phyloP scores from a whole-genome alignment of 176 grass and related monocot genomes.

The Oryza coarctata region DNA sequence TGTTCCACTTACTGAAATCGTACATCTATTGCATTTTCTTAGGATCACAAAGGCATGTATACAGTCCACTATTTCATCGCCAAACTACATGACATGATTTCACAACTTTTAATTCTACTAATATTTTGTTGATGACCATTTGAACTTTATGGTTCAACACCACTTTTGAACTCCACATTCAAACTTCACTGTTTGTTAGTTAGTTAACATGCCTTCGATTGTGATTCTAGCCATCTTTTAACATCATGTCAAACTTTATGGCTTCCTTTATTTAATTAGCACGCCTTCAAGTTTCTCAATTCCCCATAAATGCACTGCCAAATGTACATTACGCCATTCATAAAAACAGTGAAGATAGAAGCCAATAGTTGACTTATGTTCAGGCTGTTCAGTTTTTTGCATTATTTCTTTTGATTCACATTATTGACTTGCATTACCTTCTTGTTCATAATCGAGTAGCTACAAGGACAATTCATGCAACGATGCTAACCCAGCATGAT shows the following conservation, averaged over 20 bases:
- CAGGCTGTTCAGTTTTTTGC: neutral
- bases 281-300: neutral
- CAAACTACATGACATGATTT: neutral
- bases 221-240: neutral
- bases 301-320: neutral
- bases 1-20: neutral
- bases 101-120: neutral
- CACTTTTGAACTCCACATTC: neutral
- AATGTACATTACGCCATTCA: neutral
- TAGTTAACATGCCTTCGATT: neutral
- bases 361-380: neutral
- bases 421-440: neutral
- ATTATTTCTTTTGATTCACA: neutral
- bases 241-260: neutral
- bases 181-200: neutral
- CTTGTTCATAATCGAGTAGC: neutral
- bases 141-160: neutral
- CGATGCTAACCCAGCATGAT: slow-evolving; percentile 13
- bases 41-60: too few relatives aligned
- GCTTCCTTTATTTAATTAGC: neutral
- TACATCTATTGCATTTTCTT: neutral
- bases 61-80: neutral
- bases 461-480: neutral
- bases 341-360: neutral
- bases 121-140: neutral